These are phyloP conservation scores for Magnaporthiopsis rhizophila DNA, from an alignment of 2,329 filamentous ascomycete species.

Conservation along the genomic window DNA sequence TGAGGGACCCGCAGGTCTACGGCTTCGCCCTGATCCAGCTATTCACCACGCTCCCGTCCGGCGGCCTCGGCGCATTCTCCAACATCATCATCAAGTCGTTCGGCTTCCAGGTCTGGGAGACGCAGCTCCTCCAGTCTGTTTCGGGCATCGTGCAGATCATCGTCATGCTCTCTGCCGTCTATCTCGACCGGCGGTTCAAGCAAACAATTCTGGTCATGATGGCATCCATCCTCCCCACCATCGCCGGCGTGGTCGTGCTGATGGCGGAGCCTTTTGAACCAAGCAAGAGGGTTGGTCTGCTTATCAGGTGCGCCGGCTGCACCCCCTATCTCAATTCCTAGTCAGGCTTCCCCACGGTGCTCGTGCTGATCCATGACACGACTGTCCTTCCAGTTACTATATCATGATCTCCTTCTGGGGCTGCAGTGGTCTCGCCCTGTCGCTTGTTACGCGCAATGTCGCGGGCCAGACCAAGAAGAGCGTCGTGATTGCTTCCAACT, in stretches of 20 bases:
- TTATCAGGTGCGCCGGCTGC: neutral
- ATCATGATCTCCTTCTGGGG: conserved; percentile 7
- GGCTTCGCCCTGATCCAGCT: conserved; percentile 15
- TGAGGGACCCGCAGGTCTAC: conserved; percentile 16
- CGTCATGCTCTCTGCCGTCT: conserved; percentile 19
- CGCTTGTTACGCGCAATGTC: conserved; percentile 55
- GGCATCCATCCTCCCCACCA: neutral
- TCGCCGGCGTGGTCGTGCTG: neutral
- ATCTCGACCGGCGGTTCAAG: conserved; percentile 13
- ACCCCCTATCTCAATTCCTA: neutral
- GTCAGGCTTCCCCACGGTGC: neutral
- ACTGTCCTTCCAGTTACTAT: conserved; percentile 1
- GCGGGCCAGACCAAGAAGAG: conserved; percentile 52
- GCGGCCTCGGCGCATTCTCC: conserved; percentile 27
- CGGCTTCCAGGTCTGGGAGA: conserved; percentile 20
- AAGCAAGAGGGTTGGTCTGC: conserved; percentile 1
- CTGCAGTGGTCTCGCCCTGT: conserved; percentile 26
- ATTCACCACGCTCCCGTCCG: conserved; percentile 20
- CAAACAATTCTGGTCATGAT: conserved; percentile 18
- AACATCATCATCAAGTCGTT: conserved; percentile 23
- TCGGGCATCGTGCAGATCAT: conserved; percentile 19
- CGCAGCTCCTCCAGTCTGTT: conserved; percentile 22
- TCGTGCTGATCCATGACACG: neutral
- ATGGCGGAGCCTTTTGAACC: neutral
- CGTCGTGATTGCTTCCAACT: conserved; percentile 44